These are phyloP conservation scores for Paracoccidioides brasiliensis DNA, from an alignment of 2,329 filamentous ascomycete species.

Conservation along the genomic window DNA sequence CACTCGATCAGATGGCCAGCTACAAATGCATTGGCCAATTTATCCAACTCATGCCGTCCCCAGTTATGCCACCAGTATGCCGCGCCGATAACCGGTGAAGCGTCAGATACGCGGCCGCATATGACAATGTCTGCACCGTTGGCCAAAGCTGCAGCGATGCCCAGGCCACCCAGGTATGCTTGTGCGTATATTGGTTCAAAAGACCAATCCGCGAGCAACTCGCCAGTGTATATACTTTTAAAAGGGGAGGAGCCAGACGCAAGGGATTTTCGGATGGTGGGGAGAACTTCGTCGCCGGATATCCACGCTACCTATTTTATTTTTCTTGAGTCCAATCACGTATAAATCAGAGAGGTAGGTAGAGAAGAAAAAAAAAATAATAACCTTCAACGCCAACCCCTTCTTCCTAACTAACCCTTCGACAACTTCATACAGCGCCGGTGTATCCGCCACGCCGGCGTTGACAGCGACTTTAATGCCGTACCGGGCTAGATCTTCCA, in stretches of 20 bases:
- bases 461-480: conserved; percentile 34
- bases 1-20: conserved; percentile 30
- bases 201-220: conserved; percentile 23
- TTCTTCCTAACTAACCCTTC: conserved; percentile 25
- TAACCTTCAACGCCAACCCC: conserved; percentile 29
- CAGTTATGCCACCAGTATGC: conserved; percentile 34
- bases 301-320: conserved; percentile 33
- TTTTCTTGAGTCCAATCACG: not conserved
- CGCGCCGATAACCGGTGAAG: conserved; percentile 31
- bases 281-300: conserved; percentile 34
- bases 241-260: conserved; percentile 23
- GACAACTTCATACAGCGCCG: conserved; percentile 29
- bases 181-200: conserved; percentile 25
- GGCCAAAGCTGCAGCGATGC: conserved; percentile 27
- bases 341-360: conserved; percentile 5
- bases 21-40: conserved; percentile 29
- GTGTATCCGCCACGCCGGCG: conserved; percentile 32
- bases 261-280: conserved; percentile 21
- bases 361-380: not conserved
- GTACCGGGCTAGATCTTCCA: conserved; percentile 28
- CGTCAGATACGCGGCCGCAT: conserved; percentile 34
- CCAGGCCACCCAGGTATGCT: conserved; percentile 27
- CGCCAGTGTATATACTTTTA: conserved; percentile 29
- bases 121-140: conserved; percentile 34
- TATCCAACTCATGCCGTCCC: conserved; percentile 24